A percentile compares a stretch with the other conserved stretches of the same genome.
Conservation (phyloP, 1,284 basidiomycete species). For the Heterobasidion irregulare region DNA sequence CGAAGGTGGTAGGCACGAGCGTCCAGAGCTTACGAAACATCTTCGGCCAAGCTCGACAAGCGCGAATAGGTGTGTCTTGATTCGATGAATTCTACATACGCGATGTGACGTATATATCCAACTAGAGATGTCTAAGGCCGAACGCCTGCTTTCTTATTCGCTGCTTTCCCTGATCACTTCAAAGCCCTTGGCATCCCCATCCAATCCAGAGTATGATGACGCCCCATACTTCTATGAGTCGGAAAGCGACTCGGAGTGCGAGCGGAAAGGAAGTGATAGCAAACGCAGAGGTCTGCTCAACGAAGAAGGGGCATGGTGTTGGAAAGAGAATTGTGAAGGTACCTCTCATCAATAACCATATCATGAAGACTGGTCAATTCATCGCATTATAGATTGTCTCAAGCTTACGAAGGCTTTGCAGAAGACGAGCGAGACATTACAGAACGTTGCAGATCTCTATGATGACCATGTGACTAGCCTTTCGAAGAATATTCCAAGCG, state of each 20-base stretch:
- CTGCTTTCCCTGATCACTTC: conserved; percentile 63
- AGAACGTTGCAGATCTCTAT: conserved; percentile 68
- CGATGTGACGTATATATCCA: not conserved
- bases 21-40: conserved; percentile 58
- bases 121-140: conserved; percentile 66
- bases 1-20: conserved; percentile 53
- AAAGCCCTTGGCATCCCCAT: conserved; percentile 45
- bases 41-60: conserved; percentile 55
- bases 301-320: conserved; percentile 77
- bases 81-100: not conserved
- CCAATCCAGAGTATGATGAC: conserved; percentile 20
- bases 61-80: conserved; percentile 48
- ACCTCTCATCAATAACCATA: conserved; percentile 1
- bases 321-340: conserved; percentile 71
- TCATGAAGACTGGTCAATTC: not conserved
- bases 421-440: conserved; percentile 66
- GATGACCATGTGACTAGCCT: conserved; percentile 54
- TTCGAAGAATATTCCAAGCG: not conserved
- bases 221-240: conserved; percentile 30
- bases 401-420: conserved; percentile 74
- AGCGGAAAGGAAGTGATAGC: conserved; percentile 17
- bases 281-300: conserved; percentile 52
- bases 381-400: conserved; percentile 49
- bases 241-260: conserved; percentile 2
- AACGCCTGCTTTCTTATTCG: conserved; percentile 62